Base-by-base conservation (phyloP, 2,329 filamentous ascomycete genomes). In the Arachnomyces sp. region DNA sequence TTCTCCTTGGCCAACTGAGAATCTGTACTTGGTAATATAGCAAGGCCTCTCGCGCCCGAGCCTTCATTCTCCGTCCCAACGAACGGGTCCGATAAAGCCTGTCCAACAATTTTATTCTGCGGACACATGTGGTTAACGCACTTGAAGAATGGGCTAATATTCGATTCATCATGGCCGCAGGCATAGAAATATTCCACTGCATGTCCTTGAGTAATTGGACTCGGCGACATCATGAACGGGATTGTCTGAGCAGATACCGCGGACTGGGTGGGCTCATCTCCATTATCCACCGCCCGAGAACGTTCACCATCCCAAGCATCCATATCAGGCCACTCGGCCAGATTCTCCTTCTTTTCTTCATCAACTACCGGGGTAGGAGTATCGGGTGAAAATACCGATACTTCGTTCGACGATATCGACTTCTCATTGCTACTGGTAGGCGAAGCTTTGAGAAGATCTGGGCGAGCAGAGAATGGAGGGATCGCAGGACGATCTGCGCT, bases 41-140 rank as follows among this genome's bases (percentile, higher is more conserved):
- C 51, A 5, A 56, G 9, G 1, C 43, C 49, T 7, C 49, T 49
- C 40, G 44, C 45, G 7, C 44, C 31, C 29, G 41, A 48, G n/a
- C 29, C 41, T 5, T 39, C 45, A 2, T n/a, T 14, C 7, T 29
- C 34, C 3, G 3, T 30, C 13, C 38, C 12, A 15, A 25, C 5
- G 20, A 25, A 25, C 9, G 20, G 20, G 9, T 25, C 20, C 20
- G 20, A 9, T 5, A 9, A 25, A 9, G 20, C 5, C 9, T 25
- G 20, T 5, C 8, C 20, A 43, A 48, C 39, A 36, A 49, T 41
- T 25, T 45, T 45, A 14, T 47, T 46, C 9, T 48, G 46, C 2
- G 56, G 53, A 38, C 65, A 68, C 13, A 61, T 50, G 46, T 70
- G 67, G 36, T 66, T 64, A 11, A 58, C 39, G 37, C 66, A 68